A percentile compares a stretch with the other conserved stretches of the same genome.
phyloP scores from a whole-genome alignment of 2,329 filamentous ascomycete genomes.

The Pseudofabraea citricarpa region DNA sequence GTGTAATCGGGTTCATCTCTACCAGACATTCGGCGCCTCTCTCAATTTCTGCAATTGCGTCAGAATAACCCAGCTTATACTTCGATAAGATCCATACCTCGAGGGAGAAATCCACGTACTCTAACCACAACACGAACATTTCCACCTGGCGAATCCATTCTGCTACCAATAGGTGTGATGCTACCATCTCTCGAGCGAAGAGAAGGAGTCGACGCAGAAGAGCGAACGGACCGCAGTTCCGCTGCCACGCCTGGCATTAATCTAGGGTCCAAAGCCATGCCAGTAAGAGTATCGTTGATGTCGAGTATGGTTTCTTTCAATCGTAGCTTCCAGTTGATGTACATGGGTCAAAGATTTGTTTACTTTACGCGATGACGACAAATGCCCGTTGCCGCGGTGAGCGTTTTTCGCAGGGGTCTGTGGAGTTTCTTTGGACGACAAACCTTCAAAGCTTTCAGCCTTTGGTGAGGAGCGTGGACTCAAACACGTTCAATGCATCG shows the following conservation, averaged over 20 bases:
- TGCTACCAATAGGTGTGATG: constrained; percentile 46
- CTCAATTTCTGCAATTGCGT: constrained; percentile 62
- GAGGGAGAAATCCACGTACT: constrained; percentile 71
- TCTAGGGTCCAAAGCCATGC: constrained; percentile 36
- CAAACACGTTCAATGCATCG: too few species aligned
- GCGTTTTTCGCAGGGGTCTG: constrained; percentile 1
- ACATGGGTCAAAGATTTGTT: constrained; percentile 19
- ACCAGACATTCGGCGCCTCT: constrained; percentile 81
- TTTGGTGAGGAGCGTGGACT: too few species aligned
- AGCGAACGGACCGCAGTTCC: constrained; percentile 40
- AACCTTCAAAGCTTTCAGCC: too few species aligned
- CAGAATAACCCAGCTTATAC: constrained; percentile 15
- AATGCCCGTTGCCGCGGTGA: constrained; percentile 7
- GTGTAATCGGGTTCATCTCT: constrained; percentile 81
- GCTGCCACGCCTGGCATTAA: constrained; percentile 39
- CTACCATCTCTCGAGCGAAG: constrained; percentile 67
- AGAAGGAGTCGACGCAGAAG: constrained; percentile 74
- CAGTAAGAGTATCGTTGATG: constrained; percentile 29
- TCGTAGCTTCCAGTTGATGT: constrained; percentile 20
- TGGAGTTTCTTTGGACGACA: not conserved
- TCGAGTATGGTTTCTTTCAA: constrained; percentile 18
- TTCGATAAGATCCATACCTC: constrained; percentile 50
- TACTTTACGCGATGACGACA: constrained; percentile 5
- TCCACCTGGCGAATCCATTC: constrained; percentile 55
- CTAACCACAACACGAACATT: constrained; percentile 82